Conservation (phyloP, 75 land plant species). For the Sequoia sempervirens region DNA sequence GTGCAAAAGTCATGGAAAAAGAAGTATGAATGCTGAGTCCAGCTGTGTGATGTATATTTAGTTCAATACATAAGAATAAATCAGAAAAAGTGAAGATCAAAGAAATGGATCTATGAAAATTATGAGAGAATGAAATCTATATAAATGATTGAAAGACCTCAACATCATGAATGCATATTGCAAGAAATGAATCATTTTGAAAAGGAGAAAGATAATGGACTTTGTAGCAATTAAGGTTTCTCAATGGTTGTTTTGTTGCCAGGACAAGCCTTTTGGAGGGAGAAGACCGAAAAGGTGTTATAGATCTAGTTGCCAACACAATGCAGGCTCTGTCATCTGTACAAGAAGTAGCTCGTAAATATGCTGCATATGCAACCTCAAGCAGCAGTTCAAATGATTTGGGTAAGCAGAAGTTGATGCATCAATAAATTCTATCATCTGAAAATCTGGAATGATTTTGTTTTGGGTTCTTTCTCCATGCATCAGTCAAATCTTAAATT, state of each 20-base stretch:
- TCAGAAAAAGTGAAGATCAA: neutral
- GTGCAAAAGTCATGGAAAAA: neutral
- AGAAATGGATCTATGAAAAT: neutral
- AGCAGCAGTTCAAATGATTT: constrained; percentile 18
- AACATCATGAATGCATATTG: neutral
- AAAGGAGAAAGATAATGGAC: neutral
- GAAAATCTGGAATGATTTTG: neutral
- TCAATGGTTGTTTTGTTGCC: constrained; percentile 13
- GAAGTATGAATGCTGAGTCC: neutral
- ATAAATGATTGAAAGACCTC: neutral
- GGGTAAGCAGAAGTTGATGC: constrained; percentile 18
- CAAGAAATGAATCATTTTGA: neutral
- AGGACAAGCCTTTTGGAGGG: constrained; percentile 61
- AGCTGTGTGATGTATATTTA: neutral
- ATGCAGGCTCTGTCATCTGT: constrained; percentile 72
- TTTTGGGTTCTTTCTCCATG: neutral
- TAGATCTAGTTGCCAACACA: constrained; percentile 77
- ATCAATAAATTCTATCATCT: neutral
- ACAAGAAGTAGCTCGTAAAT: constrained; percentile 81
- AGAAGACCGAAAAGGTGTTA: constrained; percentile 68
- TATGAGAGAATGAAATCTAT: neutral
- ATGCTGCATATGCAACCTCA: constrained; percentile 62
- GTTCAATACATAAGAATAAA: neutral
- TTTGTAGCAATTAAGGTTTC: neutral
- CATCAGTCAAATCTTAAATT: neutral